Evolutionary conservation across 441 rosid genomes (phyloP).

Genomic region (Metrosideros polymorpha): DNA sequence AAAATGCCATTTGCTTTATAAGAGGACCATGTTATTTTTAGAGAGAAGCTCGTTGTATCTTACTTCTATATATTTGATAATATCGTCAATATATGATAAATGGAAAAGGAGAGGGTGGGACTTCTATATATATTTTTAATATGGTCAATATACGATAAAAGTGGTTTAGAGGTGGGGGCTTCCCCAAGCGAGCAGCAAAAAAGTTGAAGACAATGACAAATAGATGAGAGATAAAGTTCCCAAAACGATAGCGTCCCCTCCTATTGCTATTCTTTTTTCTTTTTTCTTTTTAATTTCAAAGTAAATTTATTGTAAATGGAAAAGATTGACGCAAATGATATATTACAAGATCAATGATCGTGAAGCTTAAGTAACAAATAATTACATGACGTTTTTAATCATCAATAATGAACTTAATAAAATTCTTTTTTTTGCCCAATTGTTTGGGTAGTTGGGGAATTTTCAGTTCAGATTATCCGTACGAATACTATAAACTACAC

Average conservation of each 20-base stretch:
- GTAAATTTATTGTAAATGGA: neutral
- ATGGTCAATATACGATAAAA: too few relatives aligned
- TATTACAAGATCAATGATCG: neutral
- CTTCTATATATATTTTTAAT: too few relatives aligned
- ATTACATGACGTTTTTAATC: neutral
- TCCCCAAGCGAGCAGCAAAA: neutral
- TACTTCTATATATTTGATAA: neutral
- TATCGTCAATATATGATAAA: neutral
- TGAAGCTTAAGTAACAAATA: neutral
- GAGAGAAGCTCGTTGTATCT: neutral
- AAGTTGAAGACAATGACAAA: neutral
- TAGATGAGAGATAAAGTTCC: neutral
- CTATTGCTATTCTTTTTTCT: neutral
- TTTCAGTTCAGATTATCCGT: neutral
- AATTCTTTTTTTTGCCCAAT: neutral
- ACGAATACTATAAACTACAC: neutral
- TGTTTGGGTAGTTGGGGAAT: fast-evolving
- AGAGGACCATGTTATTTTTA: neutral
- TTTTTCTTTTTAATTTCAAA: fast-evolving
- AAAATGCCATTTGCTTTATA: neutral
- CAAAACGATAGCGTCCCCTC: neutral
- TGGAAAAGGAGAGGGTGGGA: too few relatives aligned
- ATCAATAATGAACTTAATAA: neutral
- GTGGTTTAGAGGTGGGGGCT: neutral
- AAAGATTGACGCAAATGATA: neutral